Evolutionary conservation across 352 stramenopile genomes (phyloP), one percentile per base, ranked within the genome.

Genomic region (Globisporangium lucens): DNA sequence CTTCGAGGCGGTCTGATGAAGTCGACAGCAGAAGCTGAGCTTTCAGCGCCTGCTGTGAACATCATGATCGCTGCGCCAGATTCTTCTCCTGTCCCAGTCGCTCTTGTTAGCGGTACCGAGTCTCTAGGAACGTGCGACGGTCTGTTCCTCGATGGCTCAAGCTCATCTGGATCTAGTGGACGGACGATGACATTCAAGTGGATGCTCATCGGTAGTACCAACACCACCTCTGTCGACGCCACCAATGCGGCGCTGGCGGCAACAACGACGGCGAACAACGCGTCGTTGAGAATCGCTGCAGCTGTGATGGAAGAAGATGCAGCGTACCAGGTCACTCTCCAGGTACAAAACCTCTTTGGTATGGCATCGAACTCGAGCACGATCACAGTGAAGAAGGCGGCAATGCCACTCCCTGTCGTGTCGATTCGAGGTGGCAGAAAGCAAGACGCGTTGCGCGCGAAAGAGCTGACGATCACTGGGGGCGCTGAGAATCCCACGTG

Each of bases 111-210:
- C 33, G 83, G 83, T 1, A 73, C 72, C 13, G 75, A 67, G 6
- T 89, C 79, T 1, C 68, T 91, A 4, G 83, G 83, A 20, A 79
- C 72, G 36, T 91, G 80, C 38, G 83, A 91, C 29, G 75, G 87
- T 66, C 61, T 89, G 9, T 80, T 81, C 22, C 70, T 91, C 9
- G 83, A 91, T 55, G 83, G 74, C 1, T 86, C 79, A 0, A 68
- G 69, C 20, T 89, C 83, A 0, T 79, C 77, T 0, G 83, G 83
- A 36, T 85, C 78, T 0, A 80, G 83, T 38, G 83, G 83, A 10
- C 80, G 83, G 13, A 70, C 73, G 0, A 89, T 91, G 79, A 72
- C 61, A 22, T 89, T 78, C 57, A 79, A 52, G 41, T 89, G 83
- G 83, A 72, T 87, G 20, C 63, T 89, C 1, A 60, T 71, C 0